These are phyloP conservation scores for Luffa acutangula DNA, from an alignment of 306 rosid species.

Conservation along the genomic window DNA sequence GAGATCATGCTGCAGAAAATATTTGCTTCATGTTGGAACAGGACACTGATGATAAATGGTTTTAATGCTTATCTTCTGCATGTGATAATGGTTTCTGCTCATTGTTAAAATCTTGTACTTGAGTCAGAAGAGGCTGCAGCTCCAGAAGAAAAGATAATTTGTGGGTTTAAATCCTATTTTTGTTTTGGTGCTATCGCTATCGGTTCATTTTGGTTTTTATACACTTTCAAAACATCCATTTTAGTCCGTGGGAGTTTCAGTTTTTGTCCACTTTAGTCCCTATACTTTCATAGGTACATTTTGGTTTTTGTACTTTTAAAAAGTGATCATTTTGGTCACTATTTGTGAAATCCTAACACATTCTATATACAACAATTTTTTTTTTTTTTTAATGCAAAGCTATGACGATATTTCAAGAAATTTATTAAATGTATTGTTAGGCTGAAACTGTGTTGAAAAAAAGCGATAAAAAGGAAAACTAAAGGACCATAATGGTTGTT, in stretches of 20 bases:
- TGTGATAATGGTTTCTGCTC: not conserved
- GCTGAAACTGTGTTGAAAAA: not conserved
- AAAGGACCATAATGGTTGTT: no score
- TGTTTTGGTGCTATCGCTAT: not conserved
- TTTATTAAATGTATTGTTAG: not conserved
- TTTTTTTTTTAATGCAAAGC: no score
- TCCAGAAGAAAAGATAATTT: not conserved
- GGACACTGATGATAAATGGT: not conserved
- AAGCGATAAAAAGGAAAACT: not conserved
- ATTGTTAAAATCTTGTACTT: not conserved
- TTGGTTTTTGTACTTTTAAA: no score
- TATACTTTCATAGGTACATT: no score
- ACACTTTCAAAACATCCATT: not conserved
- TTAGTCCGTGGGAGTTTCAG: no score
- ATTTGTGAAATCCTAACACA: no score
- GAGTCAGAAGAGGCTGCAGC: not conserved
- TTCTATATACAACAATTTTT: no score
- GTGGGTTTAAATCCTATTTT: not conserved
- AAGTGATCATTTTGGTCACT: no score
- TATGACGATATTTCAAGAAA: no score
- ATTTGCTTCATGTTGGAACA: not conserved
- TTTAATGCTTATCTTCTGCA: slow-evolving; percentile 12
- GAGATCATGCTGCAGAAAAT: not conserved
- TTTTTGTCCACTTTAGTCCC: no score
- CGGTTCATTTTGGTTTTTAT: not conserved